phyloP scores from a whole-genome alignment of 345 rosid genomes.

The Aquilaria malaccensis region DNA sequence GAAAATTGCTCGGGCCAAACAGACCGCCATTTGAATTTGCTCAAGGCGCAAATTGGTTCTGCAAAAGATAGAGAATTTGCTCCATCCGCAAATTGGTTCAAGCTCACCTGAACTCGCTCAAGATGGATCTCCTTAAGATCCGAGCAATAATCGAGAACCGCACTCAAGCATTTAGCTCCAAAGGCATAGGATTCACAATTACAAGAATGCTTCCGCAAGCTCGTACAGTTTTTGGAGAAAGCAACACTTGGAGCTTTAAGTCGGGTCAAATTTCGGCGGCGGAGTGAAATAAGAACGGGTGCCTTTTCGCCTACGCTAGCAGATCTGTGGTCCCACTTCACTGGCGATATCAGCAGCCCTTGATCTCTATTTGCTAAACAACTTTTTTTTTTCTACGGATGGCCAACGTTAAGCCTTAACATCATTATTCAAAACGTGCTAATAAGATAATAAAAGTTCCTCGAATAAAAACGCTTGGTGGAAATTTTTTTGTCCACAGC shows the following conservation, averaged over 20 bases:
- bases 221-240: slow-evolving; percentile 65
- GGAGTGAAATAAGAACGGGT: slow-evolving; percentile 48
- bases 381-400: too few relatives aligned
- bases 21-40: too few relatives aligned
- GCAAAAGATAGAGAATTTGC: too few relatives aligned
- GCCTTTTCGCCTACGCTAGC: slow-evolving; percentile 71
- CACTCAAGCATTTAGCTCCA: slow-evolving; percentile 82
- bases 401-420: too few relatives aligned
- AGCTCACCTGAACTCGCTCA: slow-evolving; percentile 61
- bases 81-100: too few relatives aligned
- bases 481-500: too few relatives aligned
- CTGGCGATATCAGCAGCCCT: slow-evolving; percentile 38
- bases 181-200: slow-evolving; percentile 74
- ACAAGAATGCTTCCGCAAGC: slow-evolving; percentile 52
- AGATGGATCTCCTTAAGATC: slow-evolving; percentile 63
- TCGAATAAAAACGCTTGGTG: too few relatives aligned
- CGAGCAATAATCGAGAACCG: slow-evolving; percentile 65
- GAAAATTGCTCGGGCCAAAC: too few relatives aligned
- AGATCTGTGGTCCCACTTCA: slow-evolving; percentile 79
- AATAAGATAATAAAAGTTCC: too few relatives aligned
- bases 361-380: too few relatives aligned
- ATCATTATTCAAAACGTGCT: too few relatives aligned
- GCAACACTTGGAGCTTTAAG: slow-evolving; percentile 64
- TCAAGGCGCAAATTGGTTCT: too few relatives aligned
- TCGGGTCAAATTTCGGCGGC: slow-evolving; percentile 62